Percentiles rank a stretch among this genome's conserved stretches.
Evolutionary conservation across 2,329 filamentous ascomycete species (phyloP).

Genomic region (Pyricularia grisea): DNA sequence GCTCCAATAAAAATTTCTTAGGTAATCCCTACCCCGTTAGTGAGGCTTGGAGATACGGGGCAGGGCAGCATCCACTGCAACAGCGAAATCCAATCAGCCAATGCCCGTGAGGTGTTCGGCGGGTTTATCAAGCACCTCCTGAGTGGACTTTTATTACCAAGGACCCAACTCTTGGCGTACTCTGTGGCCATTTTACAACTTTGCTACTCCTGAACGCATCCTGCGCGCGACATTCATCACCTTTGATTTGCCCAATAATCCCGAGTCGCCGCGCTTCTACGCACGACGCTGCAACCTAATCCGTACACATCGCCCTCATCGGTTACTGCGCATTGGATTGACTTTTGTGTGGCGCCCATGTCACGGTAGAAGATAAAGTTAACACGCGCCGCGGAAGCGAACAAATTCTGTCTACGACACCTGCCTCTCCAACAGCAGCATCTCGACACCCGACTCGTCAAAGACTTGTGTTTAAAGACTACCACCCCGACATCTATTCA

Average conservation of each 20-base stretch:
- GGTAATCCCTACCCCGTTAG: neutral
- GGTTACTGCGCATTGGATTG: neutral
- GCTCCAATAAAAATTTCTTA: neutral
- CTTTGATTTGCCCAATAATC: neutral
- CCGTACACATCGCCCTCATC: neutral
- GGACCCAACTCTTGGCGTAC: neutral
- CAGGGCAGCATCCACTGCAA: neutral
- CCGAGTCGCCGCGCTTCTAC: neutral
- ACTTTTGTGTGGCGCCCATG: neutral
- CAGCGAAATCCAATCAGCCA: neutral
- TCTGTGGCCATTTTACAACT: neutral
- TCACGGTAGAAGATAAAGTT: neutral
- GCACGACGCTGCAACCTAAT: neutral
- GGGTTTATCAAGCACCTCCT: conserved; percentile 1
- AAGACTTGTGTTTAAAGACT: neutral
- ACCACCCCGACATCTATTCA: neutral
- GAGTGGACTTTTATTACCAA: conserved; percentile 2
- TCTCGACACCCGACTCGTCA: neutral
- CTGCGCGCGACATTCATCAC: neutral
- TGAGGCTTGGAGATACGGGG: neutral
- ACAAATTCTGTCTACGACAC: neutral
- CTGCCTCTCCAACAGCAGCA: neutral
- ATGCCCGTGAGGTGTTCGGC: neutral
- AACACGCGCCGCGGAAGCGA: neutral
- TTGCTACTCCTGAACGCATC: neutral